A percentile compares a stretch with the other conserved stretches of the same genome.
phyloP scores from a whole-genome alignment of 2,329 filamentous ascomycete species.

The Fusarium robinianum region DNA sequence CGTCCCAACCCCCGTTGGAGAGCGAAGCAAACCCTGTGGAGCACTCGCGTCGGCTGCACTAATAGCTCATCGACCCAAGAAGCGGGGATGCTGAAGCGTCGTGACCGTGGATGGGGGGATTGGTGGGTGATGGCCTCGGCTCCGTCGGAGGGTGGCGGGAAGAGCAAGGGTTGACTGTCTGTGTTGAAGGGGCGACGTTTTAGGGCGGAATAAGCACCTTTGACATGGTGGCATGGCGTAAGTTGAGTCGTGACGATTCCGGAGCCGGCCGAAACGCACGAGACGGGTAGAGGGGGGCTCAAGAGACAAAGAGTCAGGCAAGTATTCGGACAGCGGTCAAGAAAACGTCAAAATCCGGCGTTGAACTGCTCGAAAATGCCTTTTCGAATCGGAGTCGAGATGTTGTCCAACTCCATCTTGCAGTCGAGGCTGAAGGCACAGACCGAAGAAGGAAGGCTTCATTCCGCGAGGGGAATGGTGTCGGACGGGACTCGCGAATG shows the following conservation, averaged over 20 bases:
- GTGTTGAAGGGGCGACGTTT: conserved; percentile 34
- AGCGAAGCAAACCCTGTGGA: conserved; percentile 27
- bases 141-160: conserved; percentile 39
- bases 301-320: conserved; percentile 1
- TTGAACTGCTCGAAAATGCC: too few relatives aligned
- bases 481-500: conserved; percentile 33
- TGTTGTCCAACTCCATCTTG: conserved; percentile 31
- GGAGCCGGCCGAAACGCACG: conserved; percentile 22
- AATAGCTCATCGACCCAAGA: conserved; percentile 27
- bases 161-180: conserved; percentile 34
- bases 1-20: conserved; percentile 6
- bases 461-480: conserved; percentile 37
- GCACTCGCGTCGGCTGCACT: conserved; percentile 20
- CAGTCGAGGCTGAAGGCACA: conserved; percentile 37
- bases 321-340: background rate
- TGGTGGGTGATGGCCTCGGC: conserved; percentile 34
- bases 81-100: conserved; percentile 29
- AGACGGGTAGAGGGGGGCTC: conserved; percentile 10
- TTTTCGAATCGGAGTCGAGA: too few relatives aligned
- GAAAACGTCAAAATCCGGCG: too few relatives aligned
- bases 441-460: conserved; percentile 36
- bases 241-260: conserved; percentile 25
- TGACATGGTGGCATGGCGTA: conserved; percentile 34
- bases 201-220: conserved; percentile 32
- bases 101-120: conserved; percentile 23